These are phyloP conservation scores for Talaromyces sp. DNA, from an alignment of 2,329 filamentous ascomycete genomes.

Conservation along the genomic window DNA sequence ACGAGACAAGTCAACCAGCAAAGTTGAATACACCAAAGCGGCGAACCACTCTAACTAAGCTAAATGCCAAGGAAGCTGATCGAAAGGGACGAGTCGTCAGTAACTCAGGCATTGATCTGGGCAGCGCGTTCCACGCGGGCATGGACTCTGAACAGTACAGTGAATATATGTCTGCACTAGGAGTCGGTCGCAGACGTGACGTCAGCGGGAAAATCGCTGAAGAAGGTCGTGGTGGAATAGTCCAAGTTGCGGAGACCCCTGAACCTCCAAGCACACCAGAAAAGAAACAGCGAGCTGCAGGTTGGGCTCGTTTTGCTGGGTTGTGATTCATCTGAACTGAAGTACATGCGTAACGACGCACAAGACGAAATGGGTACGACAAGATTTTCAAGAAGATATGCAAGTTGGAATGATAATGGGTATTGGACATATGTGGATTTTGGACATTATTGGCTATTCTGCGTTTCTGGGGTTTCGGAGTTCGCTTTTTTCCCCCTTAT, in stretches of 20 bases:
- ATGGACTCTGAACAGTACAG: slow-evolving; percentile 35
- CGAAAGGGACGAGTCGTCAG: slow-evolving; percentile 42
- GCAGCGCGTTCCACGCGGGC: slow-evolving; percentile 20
- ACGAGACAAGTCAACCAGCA: slow-evolving; percentile 2
- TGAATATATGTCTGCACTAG: slow-evolving; percentile 39
- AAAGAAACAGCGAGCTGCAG: slow-evolving; percentile 32
- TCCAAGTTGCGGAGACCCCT: slow-evolving; percentile 14
- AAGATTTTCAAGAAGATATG: not conserved
- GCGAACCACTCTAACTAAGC: not conserved
- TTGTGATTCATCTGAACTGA: slow-evolving; percentile 23
- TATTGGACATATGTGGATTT: not conserved
- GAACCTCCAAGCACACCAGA: slow-evolving; percentile 8
- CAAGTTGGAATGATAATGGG: not conserved
- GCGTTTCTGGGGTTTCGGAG: not conserved
- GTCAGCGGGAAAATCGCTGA: slow-evolving; percentile 46
- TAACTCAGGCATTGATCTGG: slow-evolving; percentile 38
- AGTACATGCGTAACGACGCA: not conserved
- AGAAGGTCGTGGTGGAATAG: slow-evolving; percentile 36
- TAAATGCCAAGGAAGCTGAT: slow-evolving; percentile 25
- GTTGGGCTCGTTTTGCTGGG: slow-evolving; percentile 45
- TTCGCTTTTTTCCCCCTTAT: not conserved
- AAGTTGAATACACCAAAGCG: slow-evolving; percentile 8
- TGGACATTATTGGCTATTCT: not conserved
- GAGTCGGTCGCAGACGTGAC: slow-evolving; percentile 41
- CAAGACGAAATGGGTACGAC: not conserved